phyloP scores from a whole-genome alignment of 169 alveolate species.

The Plasmodium chabaudi region DNA sequence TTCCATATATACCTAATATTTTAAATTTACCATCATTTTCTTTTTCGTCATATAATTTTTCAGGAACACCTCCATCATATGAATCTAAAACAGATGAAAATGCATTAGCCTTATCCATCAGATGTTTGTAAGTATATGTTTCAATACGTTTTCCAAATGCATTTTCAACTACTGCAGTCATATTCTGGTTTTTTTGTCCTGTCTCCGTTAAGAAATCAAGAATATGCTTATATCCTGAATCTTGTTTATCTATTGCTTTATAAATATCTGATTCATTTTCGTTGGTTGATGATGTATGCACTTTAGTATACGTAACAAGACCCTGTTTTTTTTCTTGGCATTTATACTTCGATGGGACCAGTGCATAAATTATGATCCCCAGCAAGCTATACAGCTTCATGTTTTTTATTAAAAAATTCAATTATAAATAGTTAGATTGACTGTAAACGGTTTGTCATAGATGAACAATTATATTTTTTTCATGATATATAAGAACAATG shows the following conservation, averaged over 20 bases:
- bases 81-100: constrained; percentile 5
- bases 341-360: background rate
- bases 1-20: constrained; percentile 55
- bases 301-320: background rate
- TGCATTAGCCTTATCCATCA: background rate
- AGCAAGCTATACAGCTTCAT: too few relatives aligned
- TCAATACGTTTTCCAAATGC: constrained; percentile 16
- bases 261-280: constrained; percentile 22
- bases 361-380: too few relatives aligned
- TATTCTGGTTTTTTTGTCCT: background rate
- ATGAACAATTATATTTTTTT: too few relatives aligned
- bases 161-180: constrained; percentile 10
- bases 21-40: constrained; percentile 38
- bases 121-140: constrained; percentile 1
- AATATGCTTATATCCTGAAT: background rate
- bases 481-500: too few relatives aligned
- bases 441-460: too few relatives aligned
- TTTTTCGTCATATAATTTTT: constrained; percentile 24
- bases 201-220: constrained; percentile 1
- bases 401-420: too few relatives aligned
- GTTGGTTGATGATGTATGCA: background rate
- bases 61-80: constrained; percentile 53
- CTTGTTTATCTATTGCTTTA: background rate
- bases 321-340: background rate
- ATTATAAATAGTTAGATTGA: too few relatives aligned